These are phyloP conservation scores for Pythium vanterpoolii DNA, from an alignment of 352 stramenopile species.

Conservation along the genomic window DNA sequence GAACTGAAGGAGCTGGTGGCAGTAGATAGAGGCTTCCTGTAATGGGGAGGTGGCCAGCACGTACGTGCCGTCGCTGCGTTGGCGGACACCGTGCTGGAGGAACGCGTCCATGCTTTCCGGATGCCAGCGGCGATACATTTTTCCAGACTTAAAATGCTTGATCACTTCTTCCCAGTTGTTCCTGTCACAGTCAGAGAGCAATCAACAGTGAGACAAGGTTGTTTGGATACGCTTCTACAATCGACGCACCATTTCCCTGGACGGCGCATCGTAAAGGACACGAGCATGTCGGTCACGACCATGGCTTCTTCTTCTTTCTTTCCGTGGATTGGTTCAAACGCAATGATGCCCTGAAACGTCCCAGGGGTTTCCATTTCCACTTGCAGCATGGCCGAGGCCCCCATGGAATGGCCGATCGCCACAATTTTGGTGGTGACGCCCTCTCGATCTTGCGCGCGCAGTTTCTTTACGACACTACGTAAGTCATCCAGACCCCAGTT, in stretches of 20 bases:
- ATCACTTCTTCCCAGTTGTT: slow-evolving; percentile 21
- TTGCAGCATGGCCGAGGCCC: slow-evolving; percentile 30
- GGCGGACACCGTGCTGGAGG: slow-evolving; percentile 12
- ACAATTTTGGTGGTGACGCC: slow-evolving; percentile 15
- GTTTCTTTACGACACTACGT: slow-evolving; percentile 15
- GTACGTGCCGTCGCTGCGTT: slow-evolving; percentile 9
- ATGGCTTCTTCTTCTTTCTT: slow-evolving; percentile 5
- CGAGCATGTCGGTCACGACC: slow-evolving; percentile 11
- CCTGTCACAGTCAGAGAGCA: slow-evolving; percentile 5
- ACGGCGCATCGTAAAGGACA: slow-evolving; percentile 8
- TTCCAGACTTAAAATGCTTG: slow-evolving; percentile 18
- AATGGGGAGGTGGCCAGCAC: slow-evolving; percentile 15
- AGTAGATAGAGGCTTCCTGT: slow-evolving; percentile 21
- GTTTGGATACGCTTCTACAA: neutral
- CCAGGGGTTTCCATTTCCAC: slow-evolving; percentile 36
- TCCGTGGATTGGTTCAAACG: slow-evolving; percentile 36
- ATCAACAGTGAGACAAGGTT: neutral
- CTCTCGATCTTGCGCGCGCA: slow-evolving; percentile 8
- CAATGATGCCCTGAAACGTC: slow-evolving; percentile 34
- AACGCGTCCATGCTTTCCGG: slow-evolving; percentile 14
- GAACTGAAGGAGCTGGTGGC: slow-evolving; percentile 6
- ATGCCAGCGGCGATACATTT: slow-evolving; percentile 19
- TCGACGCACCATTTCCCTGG: slow-evolving; percentile 13
- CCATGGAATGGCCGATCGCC: slow-evolving; percentile 28
- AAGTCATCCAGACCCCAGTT: slow-evolving; percentile 21